phyloP scores from a whole-genome alignment of 257 asterid species.

The Salvia rosmarinus region DNA sequence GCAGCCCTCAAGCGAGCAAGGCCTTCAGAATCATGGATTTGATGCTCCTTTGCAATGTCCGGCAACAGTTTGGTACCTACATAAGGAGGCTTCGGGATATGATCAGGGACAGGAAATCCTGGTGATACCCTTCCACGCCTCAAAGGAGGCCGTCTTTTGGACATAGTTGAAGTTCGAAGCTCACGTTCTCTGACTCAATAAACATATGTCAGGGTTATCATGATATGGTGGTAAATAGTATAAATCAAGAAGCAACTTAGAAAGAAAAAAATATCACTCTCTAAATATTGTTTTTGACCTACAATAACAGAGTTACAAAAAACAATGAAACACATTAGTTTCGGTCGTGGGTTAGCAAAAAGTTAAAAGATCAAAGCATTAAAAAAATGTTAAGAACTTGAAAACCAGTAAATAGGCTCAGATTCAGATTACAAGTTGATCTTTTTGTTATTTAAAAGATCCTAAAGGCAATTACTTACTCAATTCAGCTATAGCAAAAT shows the following conservation, averaged over 20 bases:
- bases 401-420: not conserved
- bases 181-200: constrained; percentile 67
- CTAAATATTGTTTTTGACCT: not conserved
- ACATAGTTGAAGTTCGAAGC: constrained; percentile 55
- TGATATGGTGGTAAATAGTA: not conserved
- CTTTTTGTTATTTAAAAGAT: not conserved
- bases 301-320: not conserved
- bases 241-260: not conserved
- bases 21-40: constrained; percentile 82
- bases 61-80: constrained; percentile 67
- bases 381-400: not conserved
- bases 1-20: constrained; percentile 84
- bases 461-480: not conserved
- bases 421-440: not conserved
- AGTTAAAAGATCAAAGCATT: not conserved
- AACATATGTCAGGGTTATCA: not conserved
- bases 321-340: not conserved
- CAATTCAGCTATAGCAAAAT: not conserved
- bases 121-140: constrained; percentile 90
- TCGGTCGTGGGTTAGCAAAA: not conserved
- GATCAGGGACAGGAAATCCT: constrained; percentile 82
- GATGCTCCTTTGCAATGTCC: constrained; percentile 69
- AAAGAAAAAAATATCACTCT: not conserved
- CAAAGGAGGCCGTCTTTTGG: constrained; percentile 73
- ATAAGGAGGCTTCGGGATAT: constrained; percentile 83